These are phyloP conservation scores for Candida smagusa DNA, from an alignment of 1,139 yeast genomes.

Conservation along the genomic window DNA sequence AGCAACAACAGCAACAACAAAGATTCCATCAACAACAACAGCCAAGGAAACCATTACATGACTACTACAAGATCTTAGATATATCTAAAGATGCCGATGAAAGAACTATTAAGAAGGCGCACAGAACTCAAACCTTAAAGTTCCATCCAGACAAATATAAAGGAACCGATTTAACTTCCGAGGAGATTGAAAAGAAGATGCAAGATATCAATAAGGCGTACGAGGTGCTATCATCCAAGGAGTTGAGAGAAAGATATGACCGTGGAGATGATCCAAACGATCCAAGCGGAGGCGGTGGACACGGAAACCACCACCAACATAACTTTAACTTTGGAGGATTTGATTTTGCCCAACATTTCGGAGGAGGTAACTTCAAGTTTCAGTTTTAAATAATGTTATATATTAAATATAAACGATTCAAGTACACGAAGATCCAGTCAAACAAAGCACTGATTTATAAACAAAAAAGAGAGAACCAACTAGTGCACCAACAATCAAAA, in stretches of 20 bases:
- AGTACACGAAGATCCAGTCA: conserved; percentile 1
- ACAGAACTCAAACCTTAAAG: conserved; percentile 71
- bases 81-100: conserved; percentile 66
- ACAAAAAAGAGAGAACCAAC: conserved; percentile 2
- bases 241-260: conserved; percentile 64
- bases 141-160: conserved; percentile 91
- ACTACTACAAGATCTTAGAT: conserved; percentile 79
- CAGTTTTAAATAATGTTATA: conserved; percentile 1
- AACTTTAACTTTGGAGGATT: conserved; percentile 6
- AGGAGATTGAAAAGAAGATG: conserved; percentile 78
- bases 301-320: conserved; percentile 5
- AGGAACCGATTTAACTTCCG: conserved; percentile 61
- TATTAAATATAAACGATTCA: neutral
- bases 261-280: conserved; percentile 59
- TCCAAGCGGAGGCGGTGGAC: conserved; percentile 9
- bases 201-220: conserved; percentile 92
- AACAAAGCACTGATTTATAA: conserved; percentile 1
- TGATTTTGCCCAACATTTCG: conserved; percentile 8
- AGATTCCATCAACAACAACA: conserved; percentile 34
- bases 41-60: conserved; percentile 49
- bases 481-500: neutral
- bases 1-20: conserved; percentile 41
- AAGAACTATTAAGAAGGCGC: conserved; percentile 75
- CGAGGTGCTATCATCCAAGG: conserved; percentile 72
- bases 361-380: conserved; percentile 5